A percentile compares a stretch with the other conserved stretches of the same genome.
Conservation (phyloP, 148 eudicot species). For the Nyssa sinensis region DNA sequence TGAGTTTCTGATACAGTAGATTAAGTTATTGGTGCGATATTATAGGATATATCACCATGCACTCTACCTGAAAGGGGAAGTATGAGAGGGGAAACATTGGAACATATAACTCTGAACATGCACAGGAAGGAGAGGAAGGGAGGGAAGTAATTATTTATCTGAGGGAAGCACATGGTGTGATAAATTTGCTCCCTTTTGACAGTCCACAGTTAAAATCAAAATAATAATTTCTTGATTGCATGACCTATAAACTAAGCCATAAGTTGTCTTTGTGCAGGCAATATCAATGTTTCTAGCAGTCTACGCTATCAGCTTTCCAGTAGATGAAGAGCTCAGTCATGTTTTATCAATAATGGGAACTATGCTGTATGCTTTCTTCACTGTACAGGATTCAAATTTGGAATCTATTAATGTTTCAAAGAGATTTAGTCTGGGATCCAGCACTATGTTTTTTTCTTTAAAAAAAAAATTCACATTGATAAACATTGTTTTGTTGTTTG, state of each 20-base stretch:
- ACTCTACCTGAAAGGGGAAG: too few species aligned
- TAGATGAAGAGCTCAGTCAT: conserved; percentile 60
- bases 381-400: neutral
- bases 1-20: neutral
- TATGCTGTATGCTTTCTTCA: conserved; percentile 46
- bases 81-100: too few species aligned
- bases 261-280: conserved; percentile 45
- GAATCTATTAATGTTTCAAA: neutral
- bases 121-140: neutral
- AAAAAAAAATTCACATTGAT: too few species aligned
- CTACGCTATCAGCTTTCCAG: conserved; percentile 50
- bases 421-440: neutral
- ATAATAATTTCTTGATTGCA: neutral
- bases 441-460: neutral
- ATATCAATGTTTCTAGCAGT: conserved; percentile 63
- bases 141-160: neutral
- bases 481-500: too few species aligned
- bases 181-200: too few species aligned
- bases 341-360: conserved; percentile 69
- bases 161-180: neutral
- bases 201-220: neutral
- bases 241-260: neutral
- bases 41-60: conserved; percentile 2
- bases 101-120: too few species aligned
- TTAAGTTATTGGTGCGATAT: neutral